These are phyloP conservation scores for Capsicum baccatum DNA, from an alignment of 257 asterid species.

Conservation along the genomic window DNA sequence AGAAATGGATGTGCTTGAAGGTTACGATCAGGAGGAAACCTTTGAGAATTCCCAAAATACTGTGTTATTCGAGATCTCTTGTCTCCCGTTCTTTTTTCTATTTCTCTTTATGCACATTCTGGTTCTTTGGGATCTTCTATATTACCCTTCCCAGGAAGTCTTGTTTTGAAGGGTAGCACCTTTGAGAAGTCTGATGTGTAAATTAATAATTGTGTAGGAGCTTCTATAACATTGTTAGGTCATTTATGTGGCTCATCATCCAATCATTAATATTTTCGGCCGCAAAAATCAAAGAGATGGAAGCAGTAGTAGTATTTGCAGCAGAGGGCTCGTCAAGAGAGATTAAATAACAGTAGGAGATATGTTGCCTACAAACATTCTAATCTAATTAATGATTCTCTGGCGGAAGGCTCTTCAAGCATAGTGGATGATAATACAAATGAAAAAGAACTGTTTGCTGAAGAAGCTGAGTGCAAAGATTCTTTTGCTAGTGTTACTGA, in stretches of 20 bases:
- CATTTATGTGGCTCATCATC: slow-evolving; percentile 54
- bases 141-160: background rate
- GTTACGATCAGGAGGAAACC: slow-evolving; percentile 53
- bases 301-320: slow-evolving; percentile 70
- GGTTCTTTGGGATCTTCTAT: background rate
- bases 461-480: slow-evolving; percentile 36
- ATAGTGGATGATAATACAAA: slow-evolving; percentile 44
- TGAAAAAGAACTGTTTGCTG: slow-evolving; percentile 45
- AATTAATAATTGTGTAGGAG: slow-evolving; percentile 52
- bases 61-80: slow-evolving; percentile 30
- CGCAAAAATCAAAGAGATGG: slow-evolving; percentile 79
- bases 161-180: background rate
- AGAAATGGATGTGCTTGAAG: slow-evolving; percentile 92
- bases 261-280: slow-evolving; percentile 61
- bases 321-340: slow-evolving; percentile 75
- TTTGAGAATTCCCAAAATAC: slow-evolving; percentile 42
- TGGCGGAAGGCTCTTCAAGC: slow-evolving; percentile 47
- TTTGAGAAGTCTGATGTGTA: slow-evolving; percentile 16
- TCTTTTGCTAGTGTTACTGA: slow-evolving; percentile 30
- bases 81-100: slow-evolving; percentile 25
- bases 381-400: slow-evolving; percentile 36
- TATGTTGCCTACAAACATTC: slow-evolving; percentile 59
- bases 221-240: slow-evolving; percentile 47
- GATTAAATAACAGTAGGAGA: slow-evolving; percentile 60
- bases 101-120: slow-evolving; percentile 19